Conservation (phyloP, 2,329 filamentous ascomycete species). For the Clarireedia hainanense region DNA sequence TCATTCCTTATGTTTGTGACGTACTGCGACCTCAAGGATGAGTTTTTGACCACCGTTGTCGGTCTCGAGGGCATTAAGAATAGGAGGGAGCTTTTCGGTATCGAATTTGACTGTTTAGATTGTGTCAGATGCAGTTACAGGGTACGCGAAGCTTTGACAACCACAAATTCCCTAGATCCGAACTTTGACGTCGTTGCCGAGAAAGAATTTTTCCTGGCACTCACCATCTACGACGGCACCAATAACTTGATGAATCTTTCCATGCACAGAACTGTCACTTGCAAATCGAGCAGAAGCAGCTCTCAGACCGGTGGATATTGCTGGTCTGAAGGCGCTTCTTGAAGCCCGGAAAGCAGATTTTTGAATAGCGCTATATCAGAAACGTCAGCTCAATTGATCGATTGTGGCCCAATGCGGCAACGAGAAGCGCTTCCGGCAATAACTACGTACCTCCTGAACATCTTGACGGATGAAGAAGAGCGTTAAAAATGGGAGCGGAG, state of each 20-base stretch:
- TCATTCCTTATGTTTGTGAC: constrained; percentile 28
- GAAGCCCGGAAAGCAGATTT: constrained; percentile 54
- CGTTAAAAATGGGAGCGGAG: constrained; percentile 53
- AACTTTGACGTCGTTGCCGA: constrained; percentile 21
- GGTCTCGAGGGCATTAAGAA: constrained; percentile 94
- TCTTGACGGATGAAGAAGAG: constrained; percentile 65
- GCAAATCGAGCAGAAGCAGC: constrained; percentile 44
- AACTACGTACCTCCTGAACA: constrained; percentile 71
- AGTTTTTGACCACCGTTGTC: constrained; percentile 90
- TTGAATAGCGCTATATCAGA: constrained; percentile 53
- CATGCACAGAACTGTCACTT: constrained; percentile 50
- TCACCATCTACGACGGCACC: constrained; percentile 98
- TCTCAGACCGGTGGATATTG: constrained; percentile 46
- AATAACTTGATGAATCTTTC: constrained; percentile 79
- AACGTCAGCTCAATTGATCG: constrained; percentile 41
- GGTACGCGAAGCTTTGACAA: constrained; percentile 12
- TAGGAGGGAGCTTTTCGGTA: constrained; percentile 82
- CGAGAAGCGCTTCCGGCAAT: constrained; percentile 22
- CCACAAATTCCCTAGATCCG: constrained; percentile 10
- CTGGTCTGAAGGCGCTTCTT: constrained; percentile 50
- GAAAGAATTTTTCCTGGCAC: constrained; percentile 37
- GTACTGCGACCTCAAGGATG: constrained; percentile 92
- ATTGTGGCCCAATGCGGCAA: constrained; percentile 14
- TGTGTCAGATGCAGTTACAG: constrained; percentile 25
- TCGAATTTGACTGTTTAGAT: constrained; percentile 83